phyloP scores from a whole-genome alignment of 2,329 filamentous ascomycete species.

The Phaeosphaeriaceae sp. region DNA sequence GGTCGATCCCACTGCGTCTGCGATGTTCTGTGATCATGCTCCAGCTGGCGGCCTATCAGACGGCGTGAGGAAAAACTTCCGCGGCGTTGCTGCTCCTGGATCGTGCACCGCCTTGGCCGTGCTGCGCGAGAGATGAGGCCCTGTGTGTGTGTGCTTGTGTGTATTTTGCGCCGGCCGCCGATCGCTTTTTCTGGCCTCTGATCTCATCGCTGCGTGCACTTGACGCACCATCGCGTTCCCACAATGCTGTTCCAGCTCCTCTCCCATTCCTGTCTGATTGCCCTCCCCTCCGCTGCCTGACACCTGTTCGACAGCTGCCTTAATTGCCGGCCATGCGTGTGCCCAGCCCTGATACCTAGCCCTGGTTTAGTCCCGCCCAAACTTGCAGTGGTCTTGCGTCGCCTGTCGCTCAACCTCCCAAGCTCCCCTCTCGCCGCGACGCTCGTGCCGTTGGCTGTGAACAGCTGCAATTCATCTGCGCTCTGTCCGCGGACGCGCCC shows the following conservation, averaged over 20 bases:
- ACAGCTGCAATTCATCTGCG: conserved; percentile 4
- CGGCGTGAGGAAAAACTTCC: background rate
- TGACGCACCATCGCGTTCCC: background rate
- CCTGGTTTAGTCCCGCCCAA: background rate
- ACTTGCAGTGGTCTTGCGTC: conserved; percentile 1
- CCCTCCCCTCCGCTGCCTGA: conserved; percentile 1
- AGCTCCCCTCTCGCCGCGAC: conserved; percentile 17
- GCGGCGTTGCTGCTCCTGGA: background rate
- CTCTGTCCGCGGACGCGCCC: conserved; percentile 28
- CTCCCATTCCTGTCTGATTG: conserved; percentile 5
- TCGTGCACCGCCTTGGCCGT: conserved; percentile 9
- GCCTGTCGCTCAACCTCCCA: background rate
- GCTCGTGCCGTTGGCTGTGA: conserved; percentile 13
- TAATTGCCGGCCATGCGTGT: conserved; percentile 26
- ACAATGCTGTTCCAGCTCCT: background rate
- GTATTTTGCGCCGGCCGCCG: conserved; percentile 17
- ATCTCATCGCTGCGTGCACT: conserved; percentile 20
- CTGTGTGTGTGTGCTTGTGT: conserved; percentile 5
- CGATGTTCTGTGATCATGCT: conserved; percentile 10
- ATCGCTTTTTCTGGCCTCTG: conserved; percentile 24
- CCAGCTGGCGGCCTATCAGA: background rate
- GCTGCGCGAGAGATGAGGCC: background rate
- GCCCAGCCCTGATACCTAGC: conserved; percentile 24
- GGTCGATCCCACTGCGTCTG: conserved; percentile 13
- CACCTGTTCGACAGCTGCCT: conserved; percentile 9